phyloP scores from a whole-genome alignment of 1,284 basidiomycete species.

The Austroboletus novae-zelandiae region DNA sequence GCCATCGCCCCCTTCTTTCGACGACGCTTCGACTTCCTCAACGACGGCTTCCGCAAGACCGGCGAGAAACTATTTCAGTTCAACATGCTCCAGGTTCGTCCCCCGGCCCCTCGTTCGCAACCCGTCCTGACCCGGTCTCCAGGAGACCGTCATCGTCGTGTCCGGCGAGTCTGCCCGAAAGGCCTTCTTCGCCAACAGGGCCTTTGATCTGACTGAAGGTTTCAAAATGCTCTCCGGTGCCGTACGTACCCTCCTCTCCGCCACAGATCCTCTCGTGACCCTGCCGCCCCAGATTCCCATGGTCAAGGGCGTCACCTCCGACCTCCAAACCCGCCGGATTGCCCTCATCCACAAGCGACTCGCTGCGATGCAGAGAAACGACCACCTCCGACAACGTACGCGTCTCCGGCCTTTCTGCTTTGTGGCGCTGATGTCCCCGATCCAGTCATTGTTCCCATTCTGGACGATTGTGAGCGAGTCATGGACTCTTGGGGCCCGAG shows the following conservation, averaged over 20 bases:
- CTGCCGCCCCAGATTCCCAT: slow-evolving; percentile 55
- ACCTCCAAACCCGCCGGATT: slow-evolving; percentile 58
- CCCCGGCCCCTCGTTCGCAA: slow-evolving; percentile 8
- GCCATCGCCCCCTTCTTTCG: slow-evolving; percentile 65
- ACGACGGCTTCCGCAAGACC: slow-evolving; percentile 63
- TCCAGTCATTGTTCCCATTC: slow-evolving; percentile 58
- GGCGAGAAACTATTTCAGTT: slow-evolving; percentile 66
- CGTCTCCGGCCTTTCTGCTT: slow-evolving; percentile 11
- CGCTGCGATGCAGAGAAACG: slow-evolving; percentile 55
- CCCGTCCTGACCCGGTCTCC: slow-evolving; percentile 16
- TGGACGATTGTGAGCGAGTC: slow-evolving; percentile 57
- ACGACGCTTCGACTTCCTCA: slow-evolving; percentile 65
- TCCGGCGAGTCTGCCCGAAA: slow-evolving; percentile 69
- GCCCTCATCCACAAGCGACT: slow-evolving; percentile 68
- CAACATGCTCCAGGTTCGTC: slow-evolving; percentile 48
- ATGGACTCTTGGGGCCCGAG: slow-evolving; percentile 61
- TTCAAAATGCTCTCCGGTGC: slow-evolving; percentile 74
- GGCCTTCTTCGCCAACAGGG: slow-evolving; percentile 64
- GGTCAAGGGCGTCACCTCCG: slow-evolving; percentile 68
- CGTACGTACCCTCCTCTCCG: slow-evolving; percentile 40
- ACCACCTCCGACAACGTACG: slow-evolving; percentile 57
- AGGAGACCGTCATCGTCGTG: slow-evolving; percentile 69
- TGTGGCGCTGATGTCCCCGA: slow-evolving; percentile 13
- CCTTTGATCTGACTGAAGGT: slow-evolving; percentile 70
- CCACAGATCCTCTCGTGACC: neutral